Percentiles rank a stretch among this genome's conserved stretches.
These are phyloP conservation scores for Suillus spraguei DNA, from an alignment of 768 basidiomycete species.

Conservation along the genomic window DNA sequence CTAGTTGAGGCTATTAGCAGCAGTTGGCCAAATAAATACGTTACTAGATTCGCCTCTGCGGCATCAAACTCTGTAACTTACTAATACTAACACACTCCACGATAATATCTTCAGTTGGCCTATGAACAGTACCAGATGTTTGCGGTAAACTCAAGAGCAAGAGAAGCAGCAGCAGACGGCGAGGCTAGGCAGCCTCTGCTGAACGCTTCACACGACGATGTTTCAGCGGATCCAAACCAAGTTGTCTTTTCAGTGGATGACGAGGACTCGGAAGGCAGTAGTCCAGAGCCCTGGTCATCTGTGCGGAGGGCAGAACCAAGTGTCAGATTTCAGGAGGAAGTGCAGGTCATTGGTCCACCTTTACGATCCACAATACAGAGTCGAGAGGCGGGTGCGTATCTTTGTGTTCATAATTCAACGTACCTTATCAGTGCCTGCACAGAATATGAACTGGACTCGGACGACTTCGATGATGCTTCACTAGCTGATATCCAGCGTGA, in stretches of 20 bases:
- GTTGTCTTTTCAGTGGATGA: constrained; percentile 61
- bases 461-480: constrained; percentile 69
- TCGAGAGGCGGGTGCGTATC: constrained; percentile 77
- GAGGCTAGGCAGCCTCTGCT: constrained; percentile 67
- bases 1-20: neutral
- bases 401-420: constrained; percentile 14
- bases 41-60: neutral
- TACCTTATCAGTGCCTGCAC: constrained; percentile 16
- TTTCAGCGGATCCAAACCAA: constrained; percentile 31
- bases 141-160: constrained; percentile 31
- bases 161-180: constrained; percentile 25
- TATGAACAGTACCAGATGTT: constrained; percentile 33
- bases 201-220: constrained; percentile 43
- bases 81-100: neutral
- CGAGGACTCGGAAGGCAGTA: constrained; percentile 47
- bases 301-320: constrained; percentile 43
- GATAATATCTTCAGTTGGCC: constrained; percentile 6
- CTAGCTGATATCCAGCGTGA: constrained; percentile 33
- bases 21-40: constrained; percentile 1
- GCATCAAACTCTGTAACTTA: neutral
- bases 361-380: constrained; percentile 74
- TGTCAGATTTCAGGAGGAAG: constrained; percentile 70
- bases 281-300: constrained; percentile 34
- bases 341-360: constrained; percentile 67
- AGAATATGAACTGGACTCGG: constrained; percentile 87